Percentiles rank a stretch among this genome's conserved stretches.
These are phyloP conservation scores for Colletotrichum sublineola DNA, from an alignment of 2,329 filamentous ascomycete species.

Conservation along the genomic window DNA sequence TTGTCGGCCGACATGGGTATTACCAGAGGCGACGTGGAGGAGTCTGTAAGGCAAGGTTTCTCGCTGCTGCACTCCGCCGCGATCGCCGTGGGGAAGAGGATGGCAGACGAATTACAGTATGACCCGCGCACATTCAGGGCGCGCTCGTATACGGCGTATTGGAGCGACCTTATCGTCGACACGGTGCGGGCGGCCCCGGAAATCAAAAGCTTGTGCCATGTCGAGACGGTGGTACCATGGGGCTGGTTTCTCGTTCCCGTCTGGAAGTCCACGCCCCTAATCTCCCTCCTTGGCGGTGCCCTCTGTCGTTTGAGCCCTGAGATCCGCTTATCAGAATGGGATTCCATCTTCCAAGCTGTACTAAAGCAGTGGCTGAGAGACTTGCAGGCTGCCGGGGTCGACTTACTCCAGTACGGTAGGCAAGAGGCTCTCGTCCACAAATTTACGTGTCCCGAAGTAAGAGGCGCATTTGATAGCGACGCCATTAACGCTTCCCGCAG, in stretches of 20 bases:
- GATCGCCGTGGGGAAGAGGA: conserved; percentile 43
- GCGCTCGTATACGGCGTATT: conserved; percentile 29
- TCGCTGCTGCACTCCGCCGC: conserved; percentile 48
- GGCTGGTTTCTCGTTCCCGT: conserved; percentile 43
- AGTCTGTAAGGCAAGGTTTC: conserved; percentile 39
- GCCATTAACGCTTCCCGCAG: conserved; percentile 1
- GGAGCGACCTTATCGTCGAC: conserved; percentile 19
- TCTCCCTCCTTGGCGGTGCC: conserved; percentile 46
- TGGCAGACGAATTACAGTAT: conserved; percentile 38
- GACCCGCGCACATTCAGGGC: background rate
- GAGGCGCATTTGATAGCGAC: conserved; percentile 17
- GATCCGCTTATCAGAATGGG: conserved; percentile 41
- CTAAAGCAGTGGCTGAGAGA: conserved; percentile 43
- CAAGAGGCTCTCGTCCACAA: conserved; percentile 39
- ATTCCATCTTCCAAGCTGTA: conserved; percentile 37
- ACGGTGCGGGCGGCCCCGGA: conserved; percentile 17
- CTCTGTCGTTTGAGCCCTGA: conserved; percentile 46
- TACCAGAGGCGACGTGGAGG: conserved; percentile 6
- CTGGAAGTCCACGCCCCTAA: conserved; percentile 46
- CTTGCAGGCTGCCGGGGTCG: conserved; percentile 41
- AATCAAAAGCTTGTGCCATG: conserved; percentile 26
- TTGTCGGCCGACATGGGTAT: background rate
- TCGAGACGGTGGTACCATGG: conserved; percentile 45
- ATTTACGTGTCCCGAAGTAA: conserved; percentile 22
- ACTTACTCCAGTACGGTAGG: conserved; percentile 45